phyloP scores from a whole-genome alignment of 768 basidiomycete genomes.

The Coprinopsis sp. region DNA sequence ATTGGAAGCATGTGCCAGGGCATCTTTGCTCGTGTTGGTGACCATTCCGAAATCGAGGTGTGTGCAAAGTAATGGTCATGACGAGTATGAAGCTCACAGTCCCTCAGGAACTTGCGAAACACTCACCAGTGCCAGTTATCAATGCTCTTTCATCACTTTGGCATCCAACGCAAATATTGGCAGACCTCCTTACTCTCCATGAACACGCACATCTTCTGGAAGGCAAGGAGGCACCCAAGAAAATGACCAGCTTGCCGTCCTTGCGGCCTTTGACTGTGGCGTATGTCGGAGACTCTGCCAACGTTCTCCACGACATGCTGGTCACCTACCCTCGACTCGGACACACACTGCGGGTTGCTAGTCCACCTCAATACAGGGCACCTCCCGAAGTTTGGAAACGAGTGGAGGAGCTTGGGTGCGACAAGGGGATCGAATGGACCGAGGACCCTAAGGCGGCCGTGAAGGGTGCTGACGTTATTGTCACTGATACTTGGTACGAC shows the following conservation, averaged over 20 bases:
- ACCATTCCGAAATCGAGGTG: slow-evolving; percentile 90
- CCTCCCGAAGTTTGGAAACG: slow-evolving; percentile 76
- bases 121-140: slow-evolving; percentile 91
- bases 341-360: slow-evolving; percentile 79
- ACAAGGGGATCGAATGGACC: slow-evolving; percentile 69
- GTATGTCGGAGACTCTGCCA: slow-evolving; percentile 92
- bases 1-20: slow-evolving; percentile 95
- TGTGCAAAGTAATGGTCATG: slow-evolving; percentile 16
- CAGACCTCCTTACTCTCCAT: slow-evolving; percentile 86
- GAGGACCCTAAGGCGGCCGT: slow-evolving; percentile 84
- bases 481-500: slow-evolving; percentile 92
- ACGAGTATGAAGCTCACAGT: not conserved
- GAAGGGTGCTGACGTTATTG: slow-evolving; percentile 84
- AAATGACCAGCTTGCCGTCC: slow-evolving; percentile 30
- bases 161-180: slow-evolving; percentile 95
- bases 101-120: slow-evolving; percentile 76
- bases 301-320: slow-evolving; percentile 96
- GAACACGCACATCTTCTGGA: slow-evolving; percentile 63
- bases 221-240: slow-evolving; percentile 18
- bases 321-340: slow-evolving; percentile 92
- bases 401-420: slow-evolving; percentile 70
- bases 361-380: slow-evolving; percentile 69
- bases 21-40: slow-evolving; percentile 93
- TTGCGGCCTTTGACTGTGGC: slow-evolving; percentile 83
- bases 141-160: slow-evolving; percentile 95